Percentiles rank a stretch among this genome's conserved stretches.
phyloP scores from a whole-genome alignment of 805 yeast species.

The Lachancea cidri region DNA sequence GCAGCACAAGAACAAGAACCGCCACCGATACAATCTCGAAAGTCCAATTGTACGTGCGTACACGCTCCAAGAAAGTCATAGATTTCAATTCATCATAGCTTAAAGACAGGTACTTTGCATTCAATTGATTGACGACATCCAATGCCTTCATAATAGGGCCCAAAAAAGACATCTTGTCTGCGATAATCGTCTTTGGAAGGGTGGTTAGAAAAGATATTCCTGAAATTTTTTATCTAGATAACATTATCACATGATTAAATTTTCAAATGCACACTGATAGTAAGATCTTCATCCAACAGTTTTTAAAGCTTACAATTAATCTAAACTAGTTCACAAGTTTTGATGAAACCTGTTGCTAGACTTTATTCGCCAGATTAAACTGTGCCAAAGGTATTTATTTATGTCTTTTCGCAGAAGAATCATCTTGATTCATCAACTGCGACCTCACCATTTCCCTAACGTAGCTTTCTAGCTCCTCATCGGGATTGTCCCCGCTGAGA shows the following conservation, averaged over 20 bases:
- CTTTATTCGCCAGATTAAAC: too few species aligned
- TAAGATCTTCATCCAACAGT: too few species aligned
- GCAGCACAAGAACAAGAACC: slow-evolving; percentile 45
- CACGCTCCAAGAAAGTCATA: slow-evolving; percentile 56
- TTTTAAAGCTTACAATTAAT: too few species aligned
- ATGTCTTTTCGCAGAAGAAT: not conserved
- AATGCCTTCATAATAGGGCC: slow-evolving; percentile 12
- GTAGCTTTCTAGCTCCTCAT: slow-evolving; percentile 65
- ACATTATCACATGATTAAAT: not conserved
- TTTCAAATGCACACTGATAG: too few species aligned
- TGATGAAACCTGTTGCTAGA: too few species aligned
- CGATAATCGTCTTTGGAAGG: not conserved
- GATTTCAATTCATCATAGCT: slow-evolving; percentile 49
- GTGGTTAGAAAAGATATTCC: not conserved
- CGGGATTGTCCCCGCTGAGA: slow-evolving; percentile 74
- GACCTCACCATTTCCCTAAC: slow-evolving; percentile 61
- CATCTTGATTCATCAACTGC: slow-evolving; percentile 33
- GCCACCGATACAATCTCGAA: slow-evolving; percentile 58
- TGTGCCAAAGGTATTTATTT: too few species aligned
- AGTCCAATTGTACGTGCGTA: slow-evolving; percentile 65
- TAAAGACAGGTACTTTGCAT: slow-evolving; percentile 28
- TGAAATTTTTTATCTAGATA: not conserved
- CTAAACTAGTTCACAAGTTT: too few species aligned
- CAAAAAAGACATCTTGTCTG: slow-evolving; percentile 10
- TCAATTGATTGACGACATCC: slow-evolving; percentile 22